A percentile compares a stretch with the other conserved stretches of the same genome.
Evolutionary conservation across 306 rosid genomes (phyloP).

Genomic region (Dryas alaskensis): DNA sequence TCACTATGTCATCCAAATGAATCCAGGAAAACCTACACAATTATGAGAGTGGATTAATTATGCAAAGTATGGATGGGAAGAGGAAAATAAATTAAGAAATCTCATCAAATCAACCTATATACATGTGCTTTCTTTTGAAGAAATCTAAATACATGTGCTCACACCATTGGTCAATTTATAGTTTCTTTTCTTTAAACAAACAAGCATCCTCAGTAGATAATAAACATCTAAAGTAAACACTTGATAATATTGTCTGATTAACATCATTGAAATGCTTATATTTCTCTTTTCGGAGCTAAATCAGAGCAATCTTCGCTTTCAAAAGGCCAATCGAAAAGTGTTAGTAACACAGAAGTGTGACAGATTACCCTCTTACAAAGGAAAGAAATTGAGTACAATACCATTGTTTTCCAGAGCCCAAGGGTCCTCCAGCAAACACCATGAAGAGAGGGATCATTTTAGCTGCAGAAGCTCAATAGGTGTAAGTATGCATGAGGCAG

Average conservation of each 20-base stretch:
- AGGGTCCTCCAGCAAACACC: conserved; percentile 97
- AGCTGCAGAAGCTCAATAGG: conserved; percentile 56
- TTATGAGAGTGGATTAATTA: neutral
- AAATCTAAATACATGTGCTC: neutral
- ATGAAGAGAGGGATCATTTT: conserved; percentile 92
- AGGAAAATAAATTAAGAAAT: too few species aligned
- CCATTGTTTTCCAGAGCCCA: conserved; percentile 97
- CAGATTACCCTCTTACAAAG: conserved; percentile 17
- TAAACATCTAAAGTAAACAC: neutral
- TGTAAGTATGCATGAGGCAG: conserved; percentile 7
- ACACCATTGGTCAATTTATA: neutral
- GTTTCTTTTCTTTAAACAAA: neutral
- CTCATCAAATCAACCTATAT: too few species aligned
- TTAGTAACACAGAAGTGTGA: conserved; percentile 1
- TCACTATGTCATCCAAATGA: conserved; percentile 93
- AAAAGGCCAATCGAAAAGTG: neutral
- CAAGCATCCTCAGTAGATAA: neutral
- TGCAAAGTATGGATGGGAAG: too few species aligned
- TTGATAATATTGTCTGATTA: neutral
- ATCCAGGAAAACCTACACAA: conserved; percentile 91
- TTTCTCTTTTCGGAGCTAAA: neutral
- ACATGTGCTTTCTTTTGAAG: neutral
- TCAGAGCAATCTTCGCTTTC: too few species aligned
- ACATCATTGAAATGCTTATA: neutral
- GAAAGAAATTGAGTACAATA: conserved; percentile 39